Percentiles rank a stretch among this genome's conserved stretches.
phyloP scores from a whole-genome alignment of 768 basidiomycete genomes.

The Auricularia sp. region DNA sequence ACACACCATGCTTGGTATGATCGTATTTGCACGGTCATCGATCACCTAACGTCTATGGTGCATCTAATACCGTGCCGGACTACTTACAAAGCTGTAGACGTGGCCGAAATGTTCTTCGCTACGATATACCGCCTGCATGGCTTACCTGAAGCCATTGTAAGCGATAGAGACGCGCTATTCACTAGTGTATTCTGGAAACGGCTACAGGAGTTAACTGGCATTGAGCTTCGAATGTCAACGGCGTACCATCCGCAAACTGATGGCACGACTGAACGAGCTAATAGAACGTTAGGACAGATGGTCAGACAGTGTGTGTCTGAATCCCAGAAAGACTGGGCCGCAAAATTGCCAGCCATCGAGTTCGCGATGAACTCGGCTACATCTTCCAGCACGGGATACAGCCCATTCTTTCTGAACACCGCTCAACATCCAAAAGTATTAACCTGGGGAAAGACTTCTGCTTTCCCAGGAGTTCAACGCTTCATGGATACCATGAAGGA shows the following conservation, averaged over 20 bases:
- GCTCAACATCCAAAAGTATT: conserved; percentile 7
- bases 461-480: conserved; percentile 16
- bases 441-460: conserved; percentile 5
- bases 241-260: conserved; percentile 32
- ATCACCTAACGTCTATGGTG: conserved; percentile 6
- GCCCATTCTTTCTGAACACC: conserved; percentile 13
- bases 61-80: conserved; percentile 19
- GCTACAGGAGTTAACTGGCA: background rate
- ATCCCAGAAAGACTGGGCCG: conserved; percentile 6
- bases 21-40: conserved; percentile 16
- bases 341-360: conserved; percentile 7
- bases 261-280: conserved; percentile 7
- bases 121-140: conserved; percentile 29
- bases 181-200: conserved; percentile 23
- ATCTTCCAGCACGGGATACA: conserved; percentile 10
- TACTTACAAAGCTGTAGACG: conserved; percentile 21
- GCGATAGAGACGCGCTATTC: conserved; percentile 32
- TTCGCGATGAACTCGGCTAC: conserved; percentile 13
- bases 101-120: conserved; percentile 27
- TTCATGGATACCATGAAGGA: conserved; percentile 16
- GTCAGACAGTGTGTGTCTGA: conserved; percentile 2
- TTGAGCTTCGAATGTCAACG: conserved; percentile 23
- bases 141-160: conserved; percentile 27
- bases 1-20: too few relatives aligned
- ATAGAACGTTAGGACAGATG: background rate